phyloP scores from a whole-genome alignment of 1,139 yeast genomes.

The Eremothecium gossypii region DNA sequence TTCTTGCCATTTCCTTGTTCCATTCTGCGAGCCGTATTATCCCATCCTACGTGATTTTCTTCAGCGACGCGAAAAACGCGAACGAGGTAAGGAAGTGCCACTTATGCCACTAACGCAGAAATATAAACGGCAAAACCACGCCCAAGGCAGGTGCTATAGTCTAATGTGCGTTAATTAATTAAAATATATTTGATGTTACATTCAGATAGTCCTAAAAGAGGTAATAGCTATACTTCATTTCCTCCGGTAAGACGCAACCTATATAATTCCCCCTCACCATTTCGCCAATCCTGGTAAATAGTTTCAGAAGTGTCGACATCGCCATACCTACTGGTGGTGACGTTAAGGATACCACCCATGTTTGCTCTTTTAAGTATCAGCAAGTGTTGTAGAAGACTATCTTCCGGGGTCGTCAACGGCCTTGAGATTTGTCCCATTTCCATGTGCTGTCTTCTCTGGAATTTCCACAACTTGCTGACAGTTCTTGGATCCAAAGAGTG shows the following conservation, averaged over 20 bases:
- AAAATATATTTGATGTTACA: background rate
- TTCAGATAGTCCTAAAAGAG: slow-evolving; percentile 1
- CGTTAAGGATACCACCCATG: slow-evolving; percentile 20
- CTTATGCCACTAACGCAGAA: background rate
- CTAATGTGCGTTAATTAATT: background rate
- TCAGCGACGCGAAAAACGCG: slow-evolving; percentile 4
- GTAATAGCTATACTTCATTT: background rate
- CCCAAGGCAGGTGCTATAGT: background rate
- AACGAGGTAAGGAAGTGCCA: background rate
- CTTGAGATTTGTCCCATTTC: slow-evolving; percentile 19
- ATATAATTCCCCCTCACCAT: slow-evolving; percentile 7
- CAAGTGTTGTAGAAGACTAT: slow-evolving; percentile 20
- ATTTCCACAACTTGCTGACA: slow-evolving; percentile 17
- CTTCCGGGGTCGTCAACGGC: slow-evolving; percentile 18
- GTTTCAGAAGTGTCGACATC: slow-evolving; percentile 18
- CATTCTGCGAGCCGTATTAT: no score
- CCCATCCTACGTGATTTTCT: background rate
- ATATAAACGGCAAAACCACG: background rate
- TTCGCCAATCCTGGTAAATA: slow-evolving; percentile 11
- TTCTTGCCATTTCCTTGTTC: no score
- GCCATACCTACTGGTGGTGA: slow-evolving; percentile 26
- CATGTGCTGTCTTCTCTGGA: slow-evolving; percentile 20
- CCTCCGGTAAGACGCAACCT: slow-evolving; percentile 6
- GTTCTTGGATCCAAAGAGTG: slow-evolving; percentile 9
- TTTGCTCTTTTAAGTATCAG: slow-evolving; percentile 22